A percentile compares a stretch with the other conserved stretches of the same genome.
phyloP scores from a whole-genome alignment of 2,329 filamentous ascomycete species.

The Ploettnerulaceae sp. region DNA sequence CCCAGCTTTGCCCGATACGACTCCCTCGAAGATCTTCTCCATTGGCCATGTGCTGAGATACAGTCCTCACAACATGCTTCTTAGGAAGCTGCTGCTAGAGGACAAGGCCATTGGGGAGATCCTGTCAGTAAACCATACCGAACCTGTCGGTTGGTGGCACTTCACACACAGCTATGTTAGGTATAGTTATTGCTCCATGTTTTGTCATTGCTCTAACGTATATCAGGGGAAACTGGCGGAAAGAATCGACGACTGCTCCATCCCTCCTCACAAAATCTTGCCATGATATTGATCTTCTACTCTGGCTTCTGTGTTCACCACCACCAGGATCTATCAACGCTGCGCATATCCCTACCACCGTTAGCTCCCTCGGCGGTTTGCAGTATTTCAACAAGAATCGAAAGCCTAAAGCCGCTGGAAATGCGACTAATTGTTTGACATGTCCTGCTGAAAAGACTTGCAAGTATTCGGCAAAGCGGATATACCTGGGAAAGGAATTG shows the following conservation, averaged over 20 bases:
- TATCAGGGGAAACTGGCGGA: conserved; percentile 81
- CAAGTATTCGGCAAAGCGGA: conserved; percentile 75
- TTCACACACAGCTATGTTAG: conserved; percentile 86
- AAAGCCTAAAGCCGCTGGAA: conserved; percentile 70
- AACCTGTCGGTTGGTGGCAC: conserved; percentile 96
- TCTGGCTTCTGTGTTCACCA: conserved; percentile 81
- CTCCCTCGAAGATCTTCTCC: conserved; percentile 60
- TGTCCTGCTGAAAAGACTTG: conserved; percentile 73
- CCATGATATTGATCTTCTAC: conserved; percentile 87
- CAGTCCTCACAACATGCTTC: conserved; percentile 83
- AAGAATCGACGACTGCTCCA: conserved; percentile 68
- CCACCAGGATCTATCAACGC: conserved; percentile 35
- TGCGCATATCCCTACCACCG: conserved; percentile 67
- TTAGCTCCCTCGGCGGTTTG: conserved; percentile 72
- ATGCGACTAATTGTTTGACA: conserved; percentile 79
- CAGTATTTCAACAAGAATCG: conserved; percentile 71
- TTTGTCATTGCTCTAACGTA: conserved; percentile 5
- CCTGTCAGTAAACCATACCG: conserved; percentile 82
- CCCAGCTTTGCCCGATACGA: conserved; percentile 33
- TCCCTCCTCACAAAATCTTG: conserved; percentile 92
- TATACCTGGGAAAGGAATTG: conserved; percentile 52
- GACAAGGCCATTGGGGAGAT: conserved; percentile 78
- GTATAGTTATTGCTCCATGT: conserved; percentile 32
- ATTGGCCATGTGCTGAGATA: conserved; percentile 94
- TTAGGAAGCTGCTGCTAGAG: conserved; percentile 72